Percentiles rank a stretch among this genome's conserved stretches.
phyloP scores from a whole-genome alignment of 1,139 yeast species.

The Hemisphaericaspora subhashii region DNA sequence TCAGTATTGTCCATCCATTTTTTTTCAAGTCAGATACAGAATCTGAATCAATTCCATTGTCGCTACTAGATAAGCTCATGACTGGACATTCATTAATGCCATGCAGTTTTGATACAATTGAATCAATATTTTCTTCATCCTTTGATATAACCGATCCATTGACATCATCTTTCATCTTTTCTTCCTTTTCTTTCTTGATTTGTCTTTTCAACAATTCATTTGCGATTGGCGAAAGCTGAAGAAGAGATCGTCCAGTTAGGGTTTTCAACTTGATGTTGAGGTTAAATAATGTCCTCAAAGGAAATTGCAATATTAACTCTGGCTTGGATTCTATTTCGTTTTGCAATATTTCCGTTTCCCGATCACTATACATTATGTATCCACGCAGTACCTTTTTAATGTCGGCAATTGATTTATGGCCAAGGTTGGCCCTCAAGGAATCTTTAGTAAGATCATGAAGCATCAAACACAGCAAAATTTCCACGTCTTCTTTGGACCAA shows the following conservation, averaged over 20 bases:
- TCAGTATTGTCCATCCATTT: background rate
- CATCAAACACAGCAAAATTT: slow-evolving; percentile 6
- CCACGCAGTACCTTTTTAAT: background rate
- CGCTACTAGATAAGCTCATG: background rate
- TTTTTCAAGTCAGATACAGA: background rate
- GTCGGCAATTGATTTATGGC: background rate
- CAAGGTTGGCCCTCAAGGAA: background rate
- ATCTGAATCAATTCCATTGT: background rate
- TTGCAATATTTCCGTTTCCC: background rate
- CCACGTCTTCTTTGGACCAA: slow-evolving; percentile 8
- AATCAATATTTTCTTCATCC: too few relatives aligned
- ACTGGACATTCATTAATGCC: too few relatives aligned
- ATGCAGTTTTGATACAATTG: too few relatives aligned
- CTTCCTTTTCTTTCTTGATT: too few relatives aligned
- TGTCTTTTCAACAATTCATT: too few relatives aligned
- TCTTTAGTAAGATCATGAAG: background rate
- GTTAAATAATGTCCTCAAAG: background rate
- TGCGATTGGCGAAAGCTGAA: too few relatives aligned
- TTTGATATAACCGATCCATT: too few relatives aligned
- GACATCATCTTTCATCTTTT: too few relatives aligned
- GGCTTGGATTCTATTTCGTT: background rate
- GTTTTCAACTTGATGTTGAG: too few relatives aligned
- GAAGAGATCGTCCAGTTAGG: too few relatives aligned
- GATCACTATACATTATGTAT: background rate
- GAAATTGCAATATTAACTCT: background rate